Evolutionary conservation across 345 rosid species (phyloP).

Genomic region (Arabis hirsuta): DNA sequence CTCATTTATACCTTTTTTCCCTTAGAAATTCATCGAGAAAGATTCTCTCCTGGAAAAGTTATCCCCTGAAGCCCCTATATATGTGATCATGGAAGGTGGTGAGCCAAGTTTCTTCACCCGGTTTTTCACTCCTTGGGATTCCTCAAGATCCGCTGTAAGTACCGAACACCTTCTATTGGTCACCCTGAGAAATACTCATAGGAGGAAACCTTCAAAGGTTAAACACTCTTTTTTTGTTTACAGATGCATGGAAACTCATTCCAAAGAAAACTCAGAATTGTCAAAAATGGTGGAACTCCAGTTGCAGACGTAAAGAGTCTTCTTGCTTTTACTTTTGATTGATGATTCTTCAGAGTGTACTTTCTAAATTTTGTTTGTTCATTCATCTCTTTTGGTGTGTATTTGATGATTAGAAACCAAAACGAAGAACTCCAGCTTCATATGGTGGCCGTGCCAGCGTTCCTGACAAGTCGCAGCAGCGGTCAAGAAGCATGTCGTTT

Average conservation of each 20-base stretch:
- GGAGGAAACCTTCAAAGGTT: slow-evolving; percentile 9
- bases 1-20: slow-evolving; percentile 29
- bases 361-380: slow-evolving; percentile 19
- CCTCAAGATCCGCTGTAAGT: slow-evolving; percentile 78
- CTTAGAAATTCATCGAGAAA: slow-evolving; percentile 78
- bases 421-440: slow-evolving; percentile 77
- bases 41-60: slow-evolving; percentile 79
- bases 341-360: slow-evolving; percentile 13
- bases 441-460: slow-evolving; percentile 85
- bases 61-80: slow-evolving; percentile 75
- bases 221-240: slow-evolving; percentile 30
- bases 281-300: slow-evolving; percentile 80
- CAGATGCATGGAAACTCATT: slow-evolving; percentile 98
- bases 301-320: slow-evolving; percentile 63
- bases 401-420: slow-evolving; percentile 69
- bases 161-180: background rate
- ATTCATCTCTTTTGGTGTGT: slow-evolving; percentile 5
- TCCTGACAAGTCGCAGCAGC: slow-evolving; percentile 45
- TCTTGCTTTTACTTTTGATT: slow-evolving; percentile 15
- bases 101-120: slow-evolving; percentile 95
- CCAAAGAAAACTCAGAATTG: slow-evolving; percentile 85
- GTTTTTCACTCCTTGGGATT: slow-evolving; percentile 85
- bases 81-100: slow-evolving; percentile 82
- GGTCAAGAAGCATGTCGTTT: slow-evolving; percentile 48
- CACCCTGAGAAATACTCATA: background rate